Conservation (phyloP, 495 filamentous ascomycete species). For the Penicillium antarcticum region DNA sequence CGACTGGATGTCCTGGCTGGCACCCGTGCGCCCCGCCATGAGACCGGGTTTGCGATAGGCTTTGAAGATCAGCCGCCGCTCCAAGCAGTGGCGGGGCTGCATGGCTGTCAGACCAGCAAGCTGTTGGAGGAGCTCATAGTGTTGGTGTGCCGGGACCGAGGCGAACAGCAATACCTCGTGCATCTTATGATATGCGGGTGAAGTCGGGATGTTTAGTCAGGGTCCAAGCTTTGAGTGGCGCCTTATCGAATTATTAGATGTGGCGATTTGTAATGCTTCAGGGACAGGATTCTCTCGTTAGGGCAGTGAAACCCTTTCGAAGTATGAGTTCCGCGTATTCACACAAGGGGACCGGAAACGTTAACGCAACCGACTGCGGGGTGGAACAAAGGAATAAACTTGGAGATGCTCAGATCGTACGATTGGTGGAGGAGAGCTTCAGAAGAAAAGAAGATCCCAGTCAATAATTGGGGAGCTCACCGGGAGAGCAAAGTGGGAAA, state of each 20-base stretch:
- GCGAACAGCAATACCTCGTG: constrained; percentile 48
- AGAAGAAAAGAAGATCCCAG: not conserved
- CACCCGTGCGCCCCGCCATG: constrained; percentile 35
- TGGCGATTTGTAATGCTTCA: constrained; percentile 5
- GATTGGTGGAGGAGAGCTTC: constrained; percentile 7
- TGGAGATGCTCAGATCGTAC: not conserved
- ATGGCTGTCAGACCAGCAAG: constrained; percentile 65
- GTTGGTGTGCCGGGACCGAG: constrained; percentile 44
- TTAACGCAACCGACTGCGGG: not conserved
- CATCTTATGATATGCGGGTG: constrained; percentile 31
- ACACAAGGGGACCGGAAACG: not conserved
- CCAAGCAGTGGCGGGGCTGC: constrained; percentile 56
- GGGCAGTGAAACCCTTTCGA: not conserved
- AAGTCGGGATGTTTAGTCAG: constrained; percentile 28
- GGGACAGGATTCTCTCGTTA: not conserved
- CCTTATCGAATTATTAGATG: constrained; percentile 17
- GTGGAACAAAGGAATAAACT: not conserved
- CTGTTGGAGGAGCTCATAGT: constrained; percentile 61
- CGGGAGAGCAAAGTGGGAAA: constrained; percentile 27
- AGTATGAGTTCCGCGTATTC: not conserved
- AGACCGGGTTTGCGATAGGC: constrained; percentile 49
- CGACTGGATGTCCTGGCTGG: constrained; percentile 42
- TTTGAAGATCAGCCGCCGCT: constrained; percentile 65
- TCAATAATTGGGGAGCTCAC: constrained; percentile 24
- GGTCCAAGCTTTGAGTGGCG: constrained; percentile 21